Evolutionary conservation across 1,284 basidiomycete species (phyloP).

Genomic region (Porogramme epimiltina): DNA sequence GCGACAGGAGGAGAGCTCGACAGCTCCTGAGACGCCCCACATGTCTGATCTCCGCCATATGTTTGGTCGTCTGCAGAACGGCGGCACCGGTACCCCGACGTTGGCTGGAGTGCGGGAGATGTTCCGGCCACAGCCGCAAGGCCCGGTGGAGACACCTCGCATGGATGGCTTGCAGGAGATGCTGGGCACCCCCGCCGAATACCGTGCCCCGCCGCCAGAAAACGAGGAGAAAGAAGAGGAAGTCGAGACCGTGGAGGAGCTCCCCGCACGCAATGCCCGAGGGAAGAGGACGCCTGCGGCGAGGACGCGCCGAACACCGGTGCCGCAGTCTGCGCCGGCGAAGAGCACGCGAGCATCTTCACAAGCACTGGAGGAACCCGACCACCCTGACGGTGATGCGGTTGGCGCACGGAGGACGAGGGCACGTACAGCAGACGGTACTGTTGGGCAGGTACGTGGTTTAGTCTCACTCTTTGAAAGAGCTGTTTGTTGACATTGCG

Average conservation of each 20-base stretch:
- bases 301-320: constrained; percentile 18
- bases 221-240: constrained; percentile 4
- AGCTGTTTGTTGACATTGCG: not conserved
- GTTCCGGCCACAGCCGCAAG: constrained; percentile 26
- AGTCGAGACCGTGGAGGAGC: constrained; percentile 5
- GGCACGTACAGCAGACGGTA: constrained; percentile 20
- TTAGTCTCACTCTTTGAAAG: not conserved
- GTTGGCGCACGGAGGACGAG: constrained; percentile 14
- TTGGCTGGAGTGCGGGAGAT: constrained; percentile 37
- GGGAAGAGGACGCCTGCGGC: constrained; percentile 15
- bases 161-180: constrained; percentile 41
- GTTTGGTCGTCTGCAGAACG: constrained; percentile 11
- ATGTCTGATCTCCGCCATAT: constrained; percentile 22
- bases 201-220: constrained; percentile 6
- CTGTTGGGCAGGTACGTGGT: constrained; percentile 14
- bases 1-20: constrained; percentile 6
- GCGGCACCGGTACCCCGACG: constrained; percentile 32
- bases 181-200: constrained; percentile 34
- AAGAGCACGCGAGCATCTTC: constrained; percentile 17
- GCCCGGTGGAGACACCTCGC: constrained; percentile 31
- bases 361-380: constrained; percentile 3
- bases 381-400: not conserved
- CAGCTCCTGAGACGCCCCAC: constrained; percentile 9
- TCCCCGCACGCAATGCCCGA: constrained; percentile 8
- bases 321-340: constrained; percentile 14